phyloP scores from a whole-genome alignment of 2,329 filamentous ascomycete species.

The Clarireedia sp. region DNA sequence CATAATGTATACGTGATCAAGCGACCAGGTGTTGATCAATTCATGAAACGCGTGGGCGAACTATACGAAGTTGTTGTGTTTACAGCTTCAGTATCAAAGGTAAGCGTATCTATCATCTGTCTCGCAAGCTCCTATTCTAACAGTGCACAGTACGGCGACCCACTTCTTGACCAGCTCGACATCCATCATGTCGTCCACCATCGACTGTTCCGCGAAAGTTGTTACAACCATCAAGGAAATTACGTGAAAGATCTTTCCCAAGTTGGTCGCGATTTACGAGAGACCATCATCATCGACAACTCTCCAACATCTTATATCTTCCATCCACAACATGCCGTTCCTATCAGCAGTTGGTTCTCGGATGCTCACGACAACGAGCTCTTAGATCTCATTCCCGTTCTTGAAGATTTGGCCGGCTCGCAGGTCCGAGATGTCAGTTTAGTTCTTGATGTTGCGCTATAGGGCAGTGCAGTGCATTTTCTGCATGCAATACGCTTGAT shows the following conservation, averaged over 20 bases:
- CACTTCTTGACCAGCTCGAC: conserved; percentile 88
- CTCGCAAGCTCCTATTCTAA: conserved; percentile 8
- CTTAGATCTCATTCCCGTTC: conserved; percentile 91
- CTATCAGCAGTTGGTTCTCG: conserved; percentile 99
- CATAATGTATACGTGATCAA: conserved; percentile 99
- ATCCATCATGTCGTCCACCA: conserved; percentile 97
- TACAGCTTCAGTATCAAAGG: conserved; percentile 96
- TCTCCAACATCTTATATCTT: conserved; percentile 99
- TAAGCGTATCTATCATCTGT: conserved; percentile 33
- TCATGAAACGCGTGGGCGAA: conserved; percentile 97
- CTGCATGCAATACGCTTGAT: conserved; percentile 29
- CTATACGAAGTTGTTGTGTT: conserved; percentile 98
- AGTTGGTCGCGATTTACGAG: conserved; percentile 87
- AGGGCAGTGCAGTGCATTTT: conserved; percentile 32
- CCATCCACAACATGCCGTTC: conserved; percentile 96
- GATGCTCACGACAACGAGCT: conserved; percentile 99
- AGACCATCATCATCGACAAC: conserved; percentile 99
- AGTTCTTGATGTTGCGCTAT: conserved; percentile 84
- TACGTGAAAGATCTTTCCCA: conserved; percentile 99
- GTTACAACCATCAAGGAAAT: conserved; percentile 98
- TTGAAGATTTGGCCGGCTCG: conserved; percentile 85
- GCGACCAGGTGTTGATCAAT: conserved; percentile 93
- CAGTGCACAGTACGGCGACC: conserved; percentile 74
- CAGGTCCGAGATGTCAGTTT: conserved; percentile 94
- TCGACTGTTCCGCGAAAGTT: conserved; percentile 92